Percentiles rank a stretch among this genome's conserved stretches.
phyloP scores from a whole-genome alignment of 441 rosid species.

The Monsonia emarginata region DNA sequence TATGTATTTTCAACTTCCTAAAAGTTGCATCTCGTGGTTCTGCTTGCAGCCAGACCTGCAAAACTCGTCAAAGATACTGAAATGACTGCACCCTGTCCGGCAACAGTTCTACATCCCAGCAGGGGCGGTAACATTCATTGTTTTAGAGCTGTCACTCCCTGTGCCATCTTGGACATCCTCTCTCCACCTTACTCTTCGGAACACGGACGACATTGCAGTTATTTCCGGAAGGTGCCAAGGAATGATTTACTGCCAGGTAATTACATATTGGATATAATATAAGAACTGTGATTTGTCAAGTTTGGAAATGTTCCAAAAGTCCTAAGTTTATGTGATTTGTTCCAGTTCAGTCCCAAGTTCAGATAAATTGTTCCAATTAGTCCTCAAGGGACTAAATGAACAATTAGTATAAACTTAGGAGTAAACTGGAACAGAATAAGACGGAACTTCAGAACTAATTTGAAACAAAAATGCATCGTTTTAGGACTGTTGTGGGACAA shows the following conservation, averaged over 20 bases:
- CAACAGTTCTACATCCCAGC: conserved; percentile 48
- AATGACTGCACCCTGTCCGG: conserved; percentile 43
- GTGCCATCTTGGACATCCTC: conserved; percentile 64
- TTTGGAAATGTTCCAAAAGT: too few relatives aligned
- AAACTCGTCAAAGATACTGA: conserved; percentile 43
- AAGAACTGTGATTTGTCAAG: neutral
- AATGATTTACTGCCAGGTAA: conserved; percentile 55
- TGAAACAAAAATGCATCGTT: too few relatives aligned
- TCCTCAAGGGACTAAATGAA: too few relatives aligned
- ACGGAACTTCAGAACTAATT: too few relatives aligned
- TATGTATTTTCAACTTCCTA: conserved; percentile 1
- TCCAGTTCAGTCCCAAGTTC: too few relatives aligned
- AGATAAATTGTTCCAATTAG: too few relatives aligned
- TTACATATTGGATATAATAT: neutral
- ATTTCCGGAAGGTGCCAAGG: conserved; percentile 41
- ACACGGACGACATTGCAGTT: conserved; percentile 55
- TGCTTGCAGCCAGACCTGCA: conserved; percentile 52
- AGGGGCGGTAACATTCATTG: conserved; percentile 60
- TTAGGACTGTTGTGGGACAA: too few relatives aligned
- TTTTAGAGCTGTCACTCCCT: conserved; percentile 56
- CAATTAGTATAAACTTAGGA: too few relatives aligned
- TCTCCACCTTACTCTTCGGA: conserved; percentile 64
- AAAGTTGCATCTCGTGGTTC: conserved; percentile 16
- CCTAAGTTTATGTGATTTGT: too few relatives aligned
- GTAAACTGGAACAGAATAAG: too few relatives aligned